Evolutionary conservation across 2,329 filamentous ascomycete species (phyloP).

Genomic region (Gaeumannomyces tritici): DNA sequence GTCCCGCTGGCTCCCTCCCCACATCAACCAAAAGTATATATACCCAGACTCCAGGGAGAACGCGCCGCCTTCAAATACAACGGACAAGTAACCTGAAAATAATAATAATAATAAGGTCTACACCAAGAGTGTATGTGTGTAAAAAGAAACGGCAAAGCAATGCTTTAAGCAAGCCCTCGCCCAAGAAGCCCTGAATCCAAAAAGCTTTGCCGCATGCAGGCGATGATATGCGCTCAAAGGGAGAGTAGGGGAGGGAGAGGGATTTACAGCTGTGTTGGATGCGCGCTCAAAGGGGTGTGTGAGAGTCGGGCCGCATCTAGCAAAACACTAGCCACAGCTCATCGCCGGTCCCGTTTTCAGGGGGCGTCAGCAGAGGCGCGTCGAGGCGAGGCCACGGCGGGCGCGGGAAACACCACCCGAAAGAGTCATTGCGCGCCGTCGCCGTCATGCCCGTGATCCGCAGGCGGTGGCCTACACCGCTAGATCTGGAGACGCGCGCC

Average conservation of each 20-base stretch:
- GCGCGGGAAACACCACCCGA: background rate
- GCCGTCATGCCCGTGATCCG: background rate
- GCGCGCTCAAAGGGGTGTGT: background rate
- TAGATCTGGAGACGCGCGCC: background rate
- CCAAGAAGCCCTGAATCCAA: background rate
- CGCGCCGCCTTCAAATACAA: background rate
- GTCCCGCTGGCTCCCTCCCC: background rate
- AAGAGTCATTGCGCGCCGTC: background rate
- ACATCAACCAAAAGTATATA: background rate
- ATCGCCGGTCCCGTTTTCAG: background rate
- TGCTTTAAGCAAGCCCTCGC: background rate
- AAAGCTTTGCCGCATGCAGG: background rate
- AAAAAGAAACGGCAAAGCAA: background rate
- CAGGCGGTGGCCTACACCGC: background rate
- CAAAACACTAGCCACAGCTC: too few relatives aligned
- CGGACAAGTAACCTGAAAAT: background rate
- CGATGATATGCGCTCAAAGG: background rate
- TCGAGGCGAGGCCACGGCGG: background rate
- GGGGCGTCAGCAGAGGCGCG: too few relatives aligned
- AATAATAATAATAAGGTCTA: background rate
- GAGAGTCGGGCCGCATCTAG: background rate
- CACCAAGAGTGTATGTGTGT: background rate
- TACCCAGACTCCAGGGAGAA: background rate
- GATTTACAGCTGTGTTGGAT: background rate
- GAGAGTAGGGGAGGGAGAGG: too few relatives aligned